phyloP scores from a whole-genome alignment of 73 alveolate species.

The Paramecium primaurelia region DNA sequence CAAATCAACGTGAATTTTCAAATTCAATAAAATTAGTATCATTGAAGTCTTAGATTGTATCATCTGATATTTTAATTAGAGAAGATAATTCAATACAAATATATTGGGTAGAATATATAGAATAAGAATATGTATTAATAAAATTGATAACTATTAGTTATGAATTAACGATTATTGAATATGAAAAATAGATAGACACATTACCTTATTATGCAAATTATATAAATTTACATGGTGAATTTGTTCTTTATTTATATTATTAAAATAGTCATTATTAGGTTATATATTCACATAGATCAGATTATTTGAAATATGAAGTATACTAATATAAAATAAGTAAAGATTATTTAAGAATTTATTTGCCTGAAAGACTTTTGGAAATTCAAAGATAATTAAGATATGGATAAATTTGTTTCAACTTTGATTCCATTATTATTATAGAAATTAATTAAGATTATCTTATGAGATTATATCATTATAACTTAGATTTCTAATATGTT shows the following conservation, averaged over 20 bases:
- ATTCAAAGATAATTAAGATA: not conserved
- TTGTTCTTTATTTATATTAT: not conserved
- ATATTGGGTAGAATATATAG: not conserved
- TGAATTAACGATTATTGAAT: not conserved
- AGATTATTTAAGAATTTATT: not conserved
- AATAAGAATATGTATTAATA: not conserved
- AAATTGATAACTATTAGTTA: not conserved
- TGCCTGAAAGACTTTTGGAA: not conserved
- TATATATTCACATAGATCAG: not conserved
- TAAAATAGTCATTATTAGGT: not conserved
- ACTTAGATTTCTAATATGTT: not conserved
- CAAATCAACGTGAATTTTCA: not conserved
- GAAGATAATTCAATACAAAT: not conserved
- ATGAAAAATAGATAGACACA: not conserved
- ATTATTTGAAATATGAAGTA: not conserved
- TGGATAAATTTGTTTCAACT: not conserved
- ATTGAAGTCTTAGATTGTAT: not conserved
- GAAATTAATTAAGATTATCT: not conserved
- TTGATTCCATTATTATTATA: not conserved
- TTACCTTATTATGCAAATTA: not conserved
- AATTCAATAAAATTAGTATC: not conserved
- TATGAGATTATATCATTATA: not conserved
- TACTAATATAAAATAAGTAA: not conserved
- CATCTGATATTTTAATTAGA: not conserved
- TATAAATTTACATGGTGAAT: not conserved